A percentile compares a stretch with the other conserved stretches of the same genome.
Evolutionary conservation across 2,329 filamentous ascomycete species (phyloP).

Genomic region (Sordariomycetes sp.): DNA sequence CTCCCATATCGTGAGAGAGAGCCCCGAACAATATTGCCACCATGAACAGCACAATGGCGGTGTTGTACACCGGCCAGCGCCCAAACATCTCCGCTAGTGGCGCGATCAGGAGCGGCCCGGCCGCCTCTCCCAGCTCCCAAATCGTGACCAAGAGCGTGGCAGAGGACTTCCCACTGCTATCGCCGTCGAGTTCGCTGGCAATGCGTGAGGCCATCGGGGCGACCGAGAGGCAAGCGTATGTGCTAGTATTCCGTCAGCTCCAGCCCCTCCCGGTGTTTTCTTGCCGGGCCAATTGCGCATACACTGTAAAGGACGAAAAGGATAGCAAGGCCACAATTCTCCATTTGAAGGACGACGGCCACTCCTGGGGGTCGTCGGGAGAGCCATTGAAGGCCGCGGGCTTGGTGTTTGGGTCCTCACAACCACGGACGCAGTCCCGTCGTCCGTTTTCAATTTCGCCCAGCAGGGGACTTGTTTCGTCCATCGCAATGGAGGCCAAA

Average conservation of each 20-base stretch:
- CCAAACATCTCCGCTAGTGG: slow-evolving; percentile 54
- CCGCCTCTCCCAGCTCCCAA: slow-evolving; percentile 58
- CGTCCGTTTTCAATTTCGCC: too few relatives aligned
- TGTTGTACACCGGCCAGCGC: slow-evolving; percentile 43
- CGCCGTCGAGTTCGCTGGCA: slow-evolving; percentile 29
- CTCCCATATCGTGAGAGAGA: slow-evolving; percentile 29
- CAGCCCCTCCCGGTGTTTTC: not conserved
- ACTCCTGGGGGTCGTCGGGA: slow-evolving; percentile 36
- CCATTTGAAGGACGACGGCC: slow-evolving; percentile 43
- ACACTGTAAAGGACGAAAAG: slow-evolving; percentile 48
- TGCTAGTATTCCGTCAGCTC: slow-evolving; percentile 22
- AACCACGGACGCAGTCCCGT: too few relatives aligned
- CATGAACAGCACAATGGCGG: slow-evolving; percentile 41
- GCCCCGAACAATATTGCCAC: slow-evolving; percentile 35
- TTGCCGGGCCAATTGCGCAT: slow-evolving; percentile 15
- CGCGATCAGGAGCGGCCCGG: slow-evolving; percentile 50
- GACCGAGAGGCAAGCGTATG: slow-evolving; percentile 47
- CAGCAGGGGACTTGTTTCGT: too few relatives aligned
- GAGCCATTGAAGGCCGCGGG: too few relatives aligned
- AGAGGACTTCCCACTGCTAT: slow-evolving; percentile 30
- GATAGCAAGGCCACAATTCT: slow-evolving; percentile 41
- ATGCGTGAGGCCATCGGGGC: slow-evolving; percentile 44
- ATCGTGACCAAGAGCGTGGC: slow-evolving; percentile 58
- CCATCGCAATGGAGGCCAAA: too few relatives aligned
- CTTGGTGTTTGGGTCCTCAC: too few relatives aligned